Evolutionary conservation across 2,329 filamentous ascomycete genomes (phyloP).

Genomic region (Parasarocladium wereldwijsianum): DNA sequence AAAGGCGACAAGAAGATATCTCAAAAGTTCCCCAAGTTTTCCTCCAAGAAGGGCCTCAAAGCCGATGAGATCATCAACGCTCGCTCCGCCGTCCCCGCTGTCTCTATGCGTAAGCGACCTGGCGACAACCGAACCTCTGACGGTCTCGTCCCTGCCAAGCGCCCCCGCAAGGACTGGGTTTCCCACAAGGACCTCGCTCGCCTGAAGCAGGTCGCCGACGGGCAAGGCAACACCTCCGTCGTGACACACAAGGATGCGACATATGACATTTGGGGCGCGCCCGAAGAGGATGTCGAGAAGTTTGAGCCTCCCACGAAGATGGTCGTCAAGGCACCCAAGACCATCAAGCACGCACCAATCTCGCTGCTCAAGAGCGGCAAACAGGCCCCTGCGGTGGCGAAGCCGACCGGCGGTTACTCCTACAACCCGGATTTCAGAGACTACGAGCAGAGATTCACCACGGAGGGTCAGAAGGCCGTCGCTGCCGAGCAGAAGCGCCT

Average conservation of each 20-base stretch:
- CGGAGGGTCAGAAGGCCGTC: slow-evolving; percentile 66
- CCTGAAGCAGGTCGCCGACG: slow-evolving; percentile 66
- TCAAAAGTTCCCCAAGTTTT: slow-evolving; percentile 47
- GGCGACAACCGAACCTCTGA: slow-evolving; percentile 51
- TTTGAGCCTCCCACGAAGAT: not conserved
- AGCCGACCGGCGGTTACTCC: slow-evolving; percentile 69
- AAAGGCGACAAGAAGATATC: slow-evolving; percentile 53
- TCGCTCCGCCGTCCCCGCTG: slow-evolving; percentile 67
- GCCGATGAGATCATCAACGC: slow-evolving; percentile 82
- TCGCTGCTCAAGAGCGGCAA: slow-evolving; percentile 77
- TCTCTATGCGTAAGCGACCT: slow-evolving; percentile 64
- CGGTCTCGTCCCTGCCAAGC: slow-evolving; percentile 61
- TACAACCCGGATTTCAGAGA: slow-evolving; percentile 87
- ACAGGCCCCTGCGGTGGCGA: slow-evolving; percentile 59
- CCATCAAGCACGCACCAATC: slow-evolving; percentile 62
- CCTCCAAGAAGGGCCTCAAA: slow-evolving; percentile 60
- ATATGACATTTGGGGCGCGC: slow-evolving; percentile 65
- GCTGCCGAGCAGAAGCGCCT: slow-evolving; percentile 65
- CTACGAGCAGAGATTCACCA: slow-evolving; percentile 62
- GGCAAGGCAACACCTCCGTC: slow-evolving; percentile 39
- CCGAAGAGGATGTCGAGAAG: slow-evolving; percentile 39
- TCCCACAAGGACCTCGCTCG: slow-evolving; percentile 71
- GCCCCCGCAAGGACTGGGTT: slow-evolving; percentile 63
- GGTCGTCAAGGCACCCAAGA: slow-evolving; percentile 47
- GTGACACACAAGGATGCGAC: slow-evolving; percentile 46